Evolutionary conservation across 208 protist genomes (phyloP), one percentile per base, ranked within the genome.

Genomic region (Crithidia brevicula): DNA sequence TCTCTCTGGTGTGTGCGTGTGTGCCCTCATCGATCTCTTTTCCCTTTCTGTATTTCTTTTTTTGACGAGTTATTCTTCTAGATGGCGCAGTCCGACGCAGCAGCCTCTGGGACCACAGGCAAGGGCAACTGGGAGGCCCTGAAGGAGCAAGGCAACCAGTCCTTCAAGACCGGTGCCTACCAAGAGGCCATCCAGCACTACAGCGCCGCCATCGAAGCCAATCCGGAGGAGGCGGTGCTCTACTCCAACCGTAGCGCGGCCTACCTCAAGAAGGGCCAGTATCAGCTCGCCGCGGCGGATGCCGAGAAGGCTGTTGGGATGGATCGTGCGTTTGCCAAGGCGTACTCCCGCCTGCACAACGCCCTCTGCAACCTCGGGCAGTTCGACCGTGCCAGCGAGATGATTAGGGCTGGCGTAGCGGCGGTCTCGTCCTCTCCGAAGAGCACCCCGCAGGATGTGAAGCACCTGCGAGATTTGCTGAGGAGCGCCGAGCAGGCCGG

Each of bases 171-270:
- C 27, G 86, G 85, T 18, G 54, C 80, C 9, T 97, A 88, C 40
- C 31, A 81, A 33, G 77, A 91, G 46, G 96, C 97, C 5, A 73
- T 98, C 31, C 51, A 81, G 20, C 71, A 82, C 25, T 98, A 98
- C 64, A 90, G 78, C 30, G 65, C 85, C 33, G 97, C 92, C 13
- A 95, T 98, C 67, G 74, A 87, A 22, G 60, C 67, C 1, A 83
- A 88, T 13, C 57, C 67, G 20, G 42, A 64, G 16, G 76, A 87
- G 74, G 75, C 97, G 27, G 86, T 97, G 20, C 75, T 98, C 18
- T 97, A 93, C 73, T 96, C 88, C 42, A 98, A 98, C 78, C 84
- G 97, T 56, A 94, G 88, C 43, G 95, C 96, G 36, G 87, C 83
- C 53, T 93, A 95, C 74, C 69, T 93, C 27, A 78, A 92, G 50